Evolutionary conservation across 441 rosid genomes (phyloP).

Genomic region (Bocquillonia castaneifolia): DNA sequence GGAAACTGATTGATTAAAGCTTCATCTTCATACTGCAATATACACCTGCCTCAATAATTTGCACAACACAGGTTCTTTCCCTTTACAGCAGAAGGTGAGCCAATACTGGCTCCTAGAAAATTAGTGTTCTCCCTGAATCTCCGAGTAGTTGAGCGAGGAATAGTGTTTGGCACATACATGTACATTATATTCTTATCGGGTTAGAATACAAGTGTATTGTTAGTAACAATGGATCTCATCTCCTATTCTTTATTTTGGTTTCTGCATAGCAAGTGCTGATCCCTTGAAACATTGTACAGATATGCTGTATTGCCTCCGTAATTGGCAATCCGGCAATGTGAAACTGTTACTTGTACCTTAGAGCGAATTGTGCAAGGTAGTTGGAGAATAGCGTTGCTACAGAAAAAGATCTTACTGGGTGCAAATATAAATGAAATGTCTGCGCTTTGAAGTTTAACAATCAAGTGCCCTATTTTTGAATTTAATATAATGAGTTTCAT

Average conservation of each 20-base stretch:
- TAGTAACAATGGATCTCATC: constrained; percentile 3
- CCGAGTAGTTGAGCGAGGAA: constrained; percentile 16
- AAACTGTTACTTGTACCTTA: neutral
- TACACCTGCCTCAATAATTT: constrained; percentile 8
- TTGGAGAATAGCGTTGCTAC: neutral
- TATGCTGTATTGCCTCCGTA: constrained; percentile 17
- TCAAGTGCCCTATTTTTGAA: too few species aligned
- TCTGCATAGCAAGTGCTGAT: constrained; percentile 10
- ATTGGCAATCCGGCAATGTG: neutral
- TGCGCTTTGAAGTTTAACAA: too few species aligned
- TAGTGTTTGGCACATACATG: constrained; percentile 24
- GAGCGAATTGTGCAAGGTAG: neutral
- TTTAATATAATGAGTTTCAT: too few species aligned
- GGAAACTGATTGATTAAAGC: constrained; percentile 5
- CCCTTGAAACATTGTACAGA: constrained; percentile 20
- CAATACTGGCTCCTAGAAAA: constrained; percentile 6
- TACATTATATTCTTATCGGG: constrained; percentile 24
- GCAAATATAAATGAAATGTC: too few species aligned
- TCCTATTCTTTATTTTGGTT: constrained; percentile 1
- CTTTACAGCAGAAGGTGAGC: constrained; percentile 4
- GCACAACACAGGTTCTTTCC: neutral
- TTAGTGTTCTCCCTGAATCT: neutral
- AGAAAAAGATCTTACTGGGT: neutral
- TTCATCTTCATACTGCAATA: constrained; percentile 7
- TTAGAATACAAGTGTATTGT: constrained; percentile 29